Conservation (phyloP, 2,329 filamentous ascomycete genomes). For the Gaeumannomyces tritici region DNA sequence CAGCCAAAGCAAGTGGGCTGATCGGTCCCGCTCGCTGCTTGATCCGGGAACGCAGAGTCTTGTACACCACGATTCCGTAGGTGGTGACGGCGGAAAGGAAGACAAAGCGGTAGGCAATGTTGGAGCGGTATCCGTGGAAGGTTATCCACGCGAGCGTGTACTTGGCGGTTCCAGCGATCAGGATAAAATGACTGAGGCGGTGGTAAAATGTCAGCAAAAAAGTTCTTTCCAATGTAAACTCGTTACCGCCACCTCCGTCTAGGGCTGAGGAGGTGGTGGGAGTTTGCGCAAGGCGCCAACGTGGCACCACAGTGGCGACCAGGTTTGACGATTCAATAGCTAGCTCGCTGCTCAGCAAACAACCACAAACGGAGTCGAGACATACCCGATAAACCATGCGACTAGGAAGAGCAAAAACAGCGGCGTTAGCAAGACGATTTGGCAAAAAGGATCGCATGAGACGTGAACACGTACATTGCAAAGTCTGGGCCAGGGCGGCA, state of each 20-base stretch:
- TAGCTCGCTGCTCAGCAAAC: too few relatives aligned
- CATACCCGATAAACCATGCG: slow-evolving; percentile 75
- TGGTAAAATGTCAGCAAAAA: background rate
- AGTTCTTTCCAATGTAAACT: background rate
- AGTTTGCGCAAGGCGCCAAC: too few relatives aligned
- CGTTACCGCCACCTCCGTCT: background rate
- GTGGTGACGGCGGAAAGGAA: slow-evolving; percentile 85
- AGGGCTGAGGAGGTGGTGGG: background rate
- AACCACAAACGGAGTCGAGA: slow-evolving; percentile 15
- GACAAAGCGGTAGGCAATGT: slow-evolving; percentile 79
- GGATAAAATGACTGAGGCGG: slow-evolving; percentile 62
- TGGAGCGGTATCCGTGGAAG: slow-evolving; percentile 80
- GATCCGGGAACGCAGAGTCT: slow-evolving; percentile 80
- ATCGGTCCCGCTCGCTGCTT: slow-evolving; percentile 37
- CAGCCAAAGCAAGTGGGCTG: slow-evolving; percentile 56
- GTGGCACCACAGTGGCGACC: too few relatives aligned
- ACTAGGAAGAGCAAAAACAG: slow-evolving; percentile 34
- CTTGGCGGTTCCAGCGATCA: slow-evolving; percentile 73
- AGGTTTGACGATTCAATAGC: too few relatives aligned
- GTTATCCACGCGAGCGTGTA: slow-evolving; percentile 80
- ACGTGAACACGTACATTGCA: slow-evolving; percentile 65
- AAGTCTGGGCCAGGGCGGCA: slow-evolving; percentile 70
- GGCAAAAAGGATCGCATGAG: too few relatives aligned
- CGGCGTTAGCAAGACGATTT: too few relatives aligned
- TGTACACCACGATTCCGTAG: slow-evolving; percentile 98